Percentiles rank a stretch among this genome's conserved stretches.
Evolutionary conservation across 208 protist species (phyloP).

Genomic region (Leishmania tropica): DNA sequence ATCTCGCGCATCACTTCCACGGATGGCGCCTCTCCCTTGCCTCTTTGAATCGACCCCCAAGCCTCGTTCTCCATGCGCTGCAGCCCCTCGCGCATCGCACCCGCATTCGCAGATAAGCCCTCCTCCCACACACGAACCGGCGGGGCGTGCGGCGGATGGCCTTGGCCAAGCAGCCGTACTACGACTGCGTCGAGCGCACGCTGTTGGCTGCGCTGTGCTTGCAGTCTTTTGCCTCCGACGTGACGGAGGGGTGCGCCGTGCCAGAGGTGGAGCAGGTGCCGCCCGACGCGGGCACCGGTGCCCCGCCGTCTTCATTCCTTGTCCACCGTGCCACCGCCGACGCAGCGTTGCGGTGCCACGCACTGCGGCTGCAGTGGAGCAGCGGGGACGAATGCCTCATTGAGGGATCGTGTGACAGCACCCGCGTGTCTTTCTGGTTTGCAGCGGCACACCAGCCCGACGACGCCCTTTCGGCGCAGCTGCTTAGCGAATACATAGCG

Average conservation of each 20-base stretch:
- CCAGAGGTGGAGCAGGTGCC: conserved; percentile 96
- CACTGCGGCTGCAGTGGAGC: conserved; percentile 37
- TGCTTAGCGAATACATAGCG: conserved; percentile 95
- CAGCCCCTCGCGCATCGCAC: neutral
- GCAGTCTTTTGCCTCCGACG: conserved; percentile 95
- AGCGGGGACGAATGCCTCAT: conserved; percentile 92
- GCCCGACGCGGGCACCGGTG: neutral
- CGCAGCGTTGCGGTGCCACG: neutral
- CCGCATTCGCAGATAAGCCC: neutral
- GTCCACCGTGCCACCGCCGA: neutral
- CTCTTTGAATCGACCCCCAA: neutral
- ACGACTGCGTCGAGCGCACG: conserved; percentile 91
- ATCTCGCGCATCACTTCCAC: neutral
- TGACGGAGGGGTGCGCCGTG: conserved; percentile 97
- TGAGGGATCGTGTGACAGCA: conserved; percentile 95
- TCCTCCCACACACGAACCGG: neutral
- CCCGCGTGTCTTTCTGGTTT: conserved; percentile 93
- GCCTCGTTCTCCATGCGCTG: neutral
- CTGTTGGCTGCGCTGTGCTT: conserved; percentile 97
- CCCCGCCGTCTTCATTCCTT: neutral
- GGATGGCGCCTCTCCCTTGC: neutral
- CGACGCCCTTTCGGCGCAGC: conserved; percentile 95
- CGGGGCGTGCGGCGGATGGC: neutral
- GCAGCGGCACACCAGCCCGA: conserved; percentile 70
- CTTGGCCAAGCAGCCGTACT: conserved; percentile 84